Evolutionary conservation across 345 rosid genomes (phyloP), one percentile per base, ranked within the genome.

Genomic region (Brassica incana): DNA sequence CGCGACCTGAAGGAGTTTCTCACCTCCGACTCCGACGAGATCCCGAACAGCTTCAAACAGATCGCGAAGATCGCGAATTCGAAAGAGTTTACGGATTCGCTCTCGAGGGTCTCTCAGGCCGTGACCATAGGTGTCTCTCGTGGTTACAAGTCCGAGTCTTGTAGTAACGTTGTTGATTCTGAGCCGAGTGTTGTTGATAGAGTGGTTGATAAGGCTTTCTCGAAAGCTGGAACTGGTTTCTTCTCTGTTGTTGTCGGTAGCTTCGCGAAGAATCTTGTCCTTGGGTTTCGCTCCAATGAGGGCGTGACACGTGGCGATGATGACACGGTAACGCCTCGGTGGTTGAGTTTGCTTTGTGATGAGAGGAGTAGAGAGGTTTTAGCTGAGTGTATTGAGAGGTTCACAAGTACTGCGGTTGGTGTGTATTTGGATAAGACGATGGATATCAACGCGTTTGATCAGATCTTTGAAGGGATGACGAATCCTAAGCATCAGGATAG

Each of bases 381-480:
- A 56, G 91, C 92, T 64, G 91, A 92, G 74, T 92, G 94, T 60
- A 90, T 93, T 48, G 87, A 93, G 83, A 90, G 86, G 79, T 93
- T 96, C 70, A 97, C 93, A 56, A 86, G 94, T 65, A 85, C 97
- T 0, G 95, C 97, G 2, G 79, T 96, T n/a, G 81, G 89, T 3
- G 92, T 93, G 61, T 96, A 92, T 83, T 93, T 96, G 12, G 99
- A 96, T 77, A 96, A 93, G 86, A 93, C 98, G 0, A 83, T 90
- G 88, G 69, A 88, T 3, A 88, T 96, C 83, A 96, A 96, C 80
- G 77, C 89, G 36, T 96, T 89, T 54, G 95, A 93, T 69, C 93
- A 91, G 38, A 67, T 96, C 73, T 93, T 96, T 73, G 38, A 90
- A 8, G 98, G 98, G 9, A 62, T 96, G 78, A 93, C 99, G 18